Evolutionary conservation across 768 basidiomycete species (phyloP), one percentile per base, ranked within the genome.

Genomic region (Calvatia gigantea): DNA sequence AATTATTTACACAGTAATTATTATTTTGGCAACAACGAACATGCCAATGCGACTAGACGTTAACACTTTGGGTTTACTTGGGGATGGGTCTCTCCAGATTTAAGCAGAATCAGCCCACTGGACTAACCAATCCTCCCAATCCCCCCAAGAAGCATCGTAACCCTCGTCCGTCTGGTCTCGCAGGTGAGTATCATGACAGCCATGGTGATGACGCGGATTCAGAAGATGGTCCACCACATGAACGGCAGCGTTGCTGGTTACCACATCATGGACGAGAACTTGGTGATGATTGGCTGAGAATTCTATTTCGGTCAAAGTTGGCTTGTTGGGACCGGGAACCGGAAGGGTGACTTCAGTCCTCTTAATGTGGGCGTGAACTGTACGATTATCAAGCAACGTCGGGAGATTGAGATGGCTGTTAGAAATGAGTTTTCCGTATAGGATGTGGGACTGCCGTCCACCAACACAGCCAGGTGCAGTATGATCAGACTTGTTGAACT

Each of bases 221-320:
- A 81, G 65, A 12, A 82, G 48, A 51, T 61, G 62, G 43, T 69
- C 61, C 43, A 82, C 62, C 38, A 78, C 70, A 63, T 87, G 84
- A 29, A 81, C 66, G 21, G 78, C 85, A 29, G 84, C 85, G 60
- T 87, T 86, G 28, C 79, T 67, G 7, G 76, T 73, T 3, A 78
- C 76, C 17, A 81, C 65, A 60, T 87, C 85, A 29, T 73, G 65
- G 6, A 74, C 57, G 23, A 62, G 58, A 27, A 79, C 78, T 3
- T 49, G 50, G 11, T 65, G 68, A 12, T 73, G 70, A 41, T 81
- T 76, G 43, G 75, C 77, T 39, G 63, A 65, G 32, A 80, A 58
- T 51, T 66, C 69, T 7, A 77, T 81, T 41, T 70, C 58, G 38
- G 69, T 69, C 4, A 58, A 55, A 44, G 57, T 58, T 23, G 64